Evolutionary conservation across 2,329 filamentous ascomycete species (phyloP), one percentile per base, ranked within the genome.

Genomic region (Ophiocordyceps sinensis): DNA sequence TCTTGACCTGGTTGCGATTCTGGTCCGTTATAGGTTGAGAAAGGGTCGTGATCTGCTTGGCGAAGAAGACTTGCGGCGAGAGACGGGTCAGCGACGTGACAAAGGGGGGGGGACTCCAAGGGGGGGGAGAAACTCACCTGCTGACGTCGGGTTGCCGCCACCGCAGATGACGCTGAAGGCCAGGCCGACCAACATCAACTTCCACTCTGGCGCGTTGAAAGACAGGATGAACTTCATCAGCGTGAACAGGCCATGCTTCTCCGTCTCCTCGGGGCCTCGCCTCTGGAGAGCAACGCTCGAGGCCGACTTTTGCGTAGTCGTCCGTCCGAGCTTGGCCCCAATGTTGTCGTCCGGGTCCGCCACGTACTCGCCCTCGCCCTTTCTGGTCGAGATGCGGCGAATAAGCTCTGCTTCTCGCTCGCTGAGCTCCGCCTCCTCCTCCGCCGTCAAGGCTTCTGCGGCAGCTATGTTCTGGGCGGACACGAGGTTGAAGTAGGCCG

Each of bases 401-500:
- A 72, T 64, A 10, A 78, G 60, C 32, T 63, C 55, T 32, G 73
- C 67, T 39, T 77, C 67, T 35, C 69, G 53, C 12, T 60, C 62
- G 32, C 75, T 68, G 6, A 73, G 51, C 1, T 57, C 61, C 8
- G 66, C 70, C 47, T 73, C 61, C 43, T 77, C 69, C 40, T 73
- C 69, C 0, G 63, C 54, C 0, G 64, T 62, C 46, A 71, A 47
- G 43, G 76, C 69, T 38, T 78, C 74, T 15, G 71, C 69, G 4
- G 72, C 68, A 2, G 76, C 75, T 48, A 94, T 88, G 43, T 83
- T 80, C 59, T 98, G 91, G 3, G 89, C 88, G 41, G 85, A 81
- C 8, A 96, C 88, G 11, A 96, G 75, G 43, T 79, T 83, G 59
- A 74, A 82, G 60, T 96, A 98, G 9, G 87, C 81, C 17, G 76